Conservation (phyloP, 805 yeast species). For the Candida nitratophila region DNA sequence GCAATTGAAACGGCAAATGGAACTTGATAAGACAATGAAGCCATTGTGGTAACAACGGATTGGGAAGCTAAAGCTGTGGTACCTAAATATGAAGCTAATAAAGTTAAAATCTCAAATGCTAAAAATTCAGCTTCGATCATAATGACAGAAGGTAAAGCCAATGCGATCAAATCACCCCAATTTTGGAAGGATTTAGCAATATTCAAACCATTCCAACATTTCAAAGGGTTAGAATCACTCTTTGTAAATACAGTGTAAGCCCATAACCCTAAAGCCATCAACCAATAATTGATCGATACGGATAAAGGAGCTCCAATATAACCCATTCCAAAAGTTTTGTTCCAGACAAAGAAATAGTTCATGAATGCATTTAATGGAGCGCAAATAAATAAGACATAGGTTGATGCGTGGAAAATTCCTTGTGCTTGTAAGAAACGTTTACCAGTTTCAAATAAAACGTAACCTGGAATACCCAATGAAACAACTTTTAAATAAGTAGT, state of each 20-base stretch:
- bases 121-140: constrained; percentile 58
- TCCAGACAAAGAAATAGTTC: constrained; percentile 40
- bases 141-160: constrained; percentile 49
- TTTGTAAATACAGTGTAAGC: constrained; percentile 35
- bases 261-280: constrained; percentile 42
- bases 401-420: constrained; percentile 50
- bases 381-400: constrained; percentile 43
- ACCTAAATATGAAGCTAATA: constrained; percentile 48
- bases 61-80: constrained; percentile 49
- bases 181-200: constrained; percentile 32
- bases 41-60: constrained; percentile 36
- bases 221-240: constrained; percentile 34
- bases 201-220: constrained; percentile 46
- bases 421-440: constrained; percentile 53
- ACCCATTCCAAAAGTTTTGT: constrained; percentile 39
- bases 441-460: constrained; percentile 47
- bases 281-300: constrained; percentile 49
- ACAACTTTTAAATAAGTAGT: constrained; percentile 40
- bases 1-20: constrained; percentile 57
- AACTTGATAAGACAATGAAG: constrained; percentile 44
- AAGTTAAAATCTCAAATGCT: constrained; percentile 50
- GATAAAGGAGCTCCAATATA: constrained; percentile 56
- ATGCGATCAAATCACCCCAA: constrained; percentile 36
- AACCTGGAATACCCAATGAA: constrained; percentile 50
- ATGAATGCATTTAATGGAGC: constrained; percentile 46